Base-by-base conservation (phyloP, 495 filamentous ascomycete genomes). In the Penicillium dipodomyicola region DNA sequence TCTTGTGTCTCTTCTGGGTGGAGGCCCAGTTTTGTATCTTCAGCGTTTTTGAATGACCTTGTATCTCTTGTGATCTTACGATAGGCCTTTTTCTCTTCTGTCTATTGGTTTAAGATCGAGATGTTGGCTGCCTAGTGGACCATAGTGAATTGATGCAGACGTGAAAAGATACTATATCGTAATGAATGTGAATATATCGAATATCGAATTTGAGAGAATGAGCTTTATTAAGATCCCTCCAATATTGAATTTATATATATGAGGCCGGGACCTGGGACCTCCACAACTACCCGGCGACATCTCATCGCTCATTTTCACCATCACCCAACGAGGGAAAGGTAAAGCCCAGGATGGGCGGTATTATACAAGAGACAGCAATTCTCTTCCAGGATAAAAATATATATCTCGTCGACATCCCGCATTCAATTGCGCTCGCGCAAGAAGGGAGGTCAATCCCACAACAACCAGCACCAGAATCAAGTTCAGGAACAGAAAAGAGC, bases 341-440 rank as follows among this genome's bases (percentile, higher is more conserved):
- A 30, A 14, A 3, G 15, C 7, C n/a, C 11, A 51, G 35, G 14
- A 65, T 65, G 63, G 48, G 33, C 46, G 33, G 15, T 23, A 23
- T 6, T 5, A 29, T 5, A 17, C 27, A 44, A 25, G 17, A 65
- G 17, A 61, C 65, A 12, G 56, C 71, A 22, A 73, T 85, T 15
- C 73, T 88, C 23, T 85, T 81, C 65, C 72, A 81, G 49, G 53
- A 65, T 2, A 47, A 67, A 5, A 76, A 74, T 4, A 58, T 80
- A 19, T 79, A 81, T 33, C 69, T 90, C 14, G 58, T 90, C 42
- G 87, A 90, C 61, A 83, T 87, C 20, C 87, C 87, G 15, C 58
- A 59, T n/a, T 88, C 87, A 3, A 86, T 89, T 55, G 58, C 67
- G 1, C 63, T 72, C 17, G 69, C 68, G n/a, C 74, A 76, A 52